Percentiles rank a stretch among this genome's conserved stretches.
Conservation (phyloP, 495 filamentous ascomycete species). For the Hypoxylon rickii region DNA sequence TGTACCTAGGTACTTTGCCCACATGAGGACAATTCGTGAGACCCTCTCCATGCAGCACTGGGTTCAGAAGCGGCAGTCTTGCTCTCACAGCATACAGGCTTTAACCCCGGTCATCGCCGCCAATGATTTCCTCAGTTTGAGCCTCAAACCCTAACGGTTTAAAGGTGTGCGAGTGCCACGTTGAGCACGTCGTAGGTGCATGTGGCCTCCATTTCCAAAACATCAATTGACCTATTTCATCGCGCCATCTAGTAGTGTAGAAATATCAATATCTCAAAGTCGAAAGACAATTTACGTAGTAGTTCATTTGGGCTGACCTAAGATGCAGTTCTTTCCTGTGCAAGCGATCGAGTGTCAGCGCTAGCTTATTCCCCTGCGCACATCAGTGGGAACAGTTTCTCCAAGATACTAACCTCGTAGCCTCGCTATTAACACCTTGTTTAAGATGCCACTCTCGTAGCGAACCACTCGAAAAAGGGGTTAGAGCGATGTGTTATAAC, state of each 20-base stretch:
- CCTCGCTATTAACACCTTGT: background rate
- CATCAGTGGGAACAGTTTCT: conserved; percentile 24
- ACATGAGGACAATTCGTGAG: too few relatives aligned
- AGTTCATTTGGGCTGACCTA: background rate
- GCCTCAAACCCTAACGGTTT: conserved; percentile 17
- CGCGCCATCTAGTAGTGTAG: too few relatives aligned
- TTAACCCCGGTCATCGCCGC: conserved; percentile 18
- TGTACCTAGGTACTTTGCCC: too few relatives aligned
- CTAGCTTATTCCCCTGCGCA: conserved; percentile 15
- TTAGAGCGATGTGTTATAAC: too few relatives aligned
- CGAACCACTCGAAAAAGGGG: background rate
- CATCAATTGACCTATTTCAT: too few relatives aligned
- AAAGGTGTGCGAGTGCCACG: background rate
- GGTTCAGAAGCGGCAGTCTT: background rate
- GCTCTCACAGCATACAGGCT: conserved; percentile 3
- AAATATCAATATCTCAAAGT: too few relatives aligned
- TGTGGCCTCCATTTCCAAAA: background rate
- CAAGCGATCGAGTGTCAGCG: conserved; percentile 21
- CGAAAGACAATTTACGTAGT: background rate
- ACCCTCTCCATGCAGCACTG: too few relatives aligned
- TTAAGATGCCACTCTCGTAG: background rate
- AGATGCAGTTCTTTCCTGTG: conserved; percentile 11
- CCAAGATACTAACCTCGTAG: conserved; percentile 1
- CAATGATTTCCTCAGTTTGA: conserved; percentile 19
- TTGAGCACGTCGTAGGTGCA: background rate